These are phyloP conservation scores for Withania somnifera DNA, from an alignment of 305 asterid genomes.

Conservation along the genomic window DNA sequence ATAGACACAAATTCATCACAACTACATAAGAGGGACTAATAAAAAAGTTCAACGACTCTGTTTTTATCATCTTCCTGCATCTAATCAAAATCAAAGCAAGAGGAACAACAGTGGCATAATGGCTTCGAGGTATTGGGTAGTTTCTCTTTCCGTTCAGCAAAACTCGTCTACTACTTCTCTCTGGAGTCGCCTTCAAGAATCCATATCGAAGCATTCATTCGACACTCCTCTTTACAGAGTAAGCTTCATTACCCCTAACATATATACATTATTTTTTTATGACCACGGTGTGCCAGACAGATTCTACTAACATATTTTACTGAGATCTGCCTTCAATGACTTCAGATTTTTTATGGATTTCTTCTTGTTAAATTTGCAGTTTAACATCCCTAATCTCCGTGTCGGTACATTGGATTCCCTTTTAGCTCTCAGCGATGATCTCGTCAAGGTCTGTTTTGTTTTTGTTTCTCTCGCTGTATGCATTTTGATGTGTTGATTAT, in stretches of 20 bases:
- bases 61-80: not conserved
- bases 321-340: constrained; percentile 1
- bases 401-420: constrained; percentile 90
- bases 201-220: constrained; percentile 76
- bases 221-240: constrained; percentile 88
- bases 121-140: constrained; percentile 94
- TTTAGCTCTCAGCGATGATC: constrained; percentile 78
- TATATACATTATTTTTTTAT: no score
- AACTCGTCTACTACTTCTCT: constrained; percentile 47
- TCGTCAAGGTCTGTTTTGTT: constrained; percentile 49
- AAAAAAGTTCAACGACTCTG: not conserved
- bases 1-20: not conserved
- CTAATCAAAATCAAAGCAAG: not conserved
- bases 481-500: constrained; percentile 2
- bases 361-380: constrained; percentile 31
- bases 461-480: not conserved
- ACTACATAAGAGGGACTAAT: not conserved
- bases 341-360: not conserved
- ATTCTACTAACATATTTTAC: not conserved
- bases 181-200: constrained; percentile 85
- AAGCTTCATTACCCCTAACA: not conserved
- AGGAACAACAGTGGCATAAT: constrained; percentile 13
- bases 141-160: constrained; percentile 66
- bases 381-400: constrained; percentile 91
- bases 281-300: no score